A percentile compares a stretch with the other conserved stretches of the same genome.
Evolutionary conservation across 2,329 filamentous ascomycete species (phyloP).

Genomic region (Pseudogymnoascus sp.): DNA sequence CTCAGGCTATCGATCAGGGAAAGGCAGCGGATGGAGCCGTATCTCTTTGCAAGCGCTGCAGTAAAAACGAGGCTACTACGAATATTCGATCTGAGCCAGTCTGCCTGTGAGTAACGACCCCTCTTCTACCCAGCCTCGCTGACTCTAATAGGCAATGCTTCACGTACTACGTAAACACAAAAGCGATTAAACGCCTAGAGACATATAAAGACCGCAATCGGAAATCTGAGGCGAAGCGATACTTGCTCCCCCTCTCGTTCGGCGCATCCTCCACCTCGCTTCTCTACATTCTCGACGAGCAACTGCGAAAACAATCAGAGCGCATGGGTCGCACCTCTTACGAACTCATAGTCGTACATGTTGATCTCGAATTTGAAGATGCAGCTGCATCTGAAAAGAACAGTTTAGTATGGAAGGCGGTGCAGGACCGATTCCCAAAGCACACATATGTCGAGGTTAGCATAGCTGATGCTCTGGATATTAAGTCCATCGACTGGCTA

Average conservation of each 20-base stretch:
- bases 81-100: slow-evolving; percentile 27
- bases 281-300: slow-evolving; percentile 65
- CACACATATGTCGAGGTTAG: slow-evolving; percentile 55
- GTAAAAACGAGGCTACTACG: slow-evolving; percentile 21
- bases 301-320: slow-evolving; percentile 56
- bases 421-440: slow-evolving; percentile 55
- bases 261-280: slow-evolving; percentile 74
- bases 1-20: not conserved
- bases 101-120: slow-evolving; percentile 23
- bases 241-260: slow-evolving; percentile 75
- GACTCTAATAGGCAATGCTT: slow-evolving; percentile 61
- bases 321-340: slow-evolving; percentile 60
- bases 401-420: slow-evolving; percentile 8
- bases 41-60: slow-evolving; percentile 25
- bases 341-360: slow-evolving; percentile 53
- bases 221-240: slow-evolving; percentile 30
- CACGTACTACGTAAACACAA: slow-evolving; percentile 65
- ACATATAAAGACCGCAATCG: slow-evolving; percentile 48
- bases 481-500: slow-evolving; percentile 47
- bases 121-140: not conserved
- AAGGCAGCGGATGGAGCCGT: not conserved
- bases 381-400: slow-evolving; percentile 13
- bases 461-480: slow-evolving; percentile 53
- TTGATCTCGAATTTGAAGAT: slow-evolving; percentile 27
- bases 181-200: slow-evolving; percentile 71